Base-by-base conservation (phyloP, 371 early-diverging fungal genomes). In the Syncephalis plumigaleata region DNA sequence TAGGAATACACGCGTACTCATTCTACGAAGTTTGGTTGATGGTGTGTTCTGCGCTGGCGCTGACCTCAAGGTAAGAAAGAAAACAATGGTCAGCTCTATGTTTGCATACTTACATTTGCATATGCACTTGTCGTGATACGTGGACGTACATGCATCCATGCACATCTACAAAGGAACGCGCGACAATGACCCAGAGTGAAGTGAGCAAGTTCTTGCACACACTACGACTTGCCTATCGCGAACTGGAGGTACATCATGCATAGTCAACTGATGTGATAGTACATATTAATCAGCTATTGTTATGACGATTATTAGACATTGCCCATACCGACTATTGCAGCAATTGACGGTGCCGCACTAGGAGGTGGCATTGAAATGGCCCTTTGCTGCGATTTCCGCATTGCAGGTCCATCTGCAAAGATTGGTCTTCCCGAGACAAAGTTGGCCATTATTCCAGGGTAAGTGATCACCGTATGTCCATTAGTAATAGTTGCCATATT, bases 381-480 rank as follows among this genome's bases (percentile, higher is more conserved):
- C 3, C 64, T 95, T 16, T 84, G 84, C 47, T 84, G 91, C 53
- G 97, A 96, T 65, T 58, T 96, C 53, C 71, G 97, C 16, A 70
- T 92, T 9, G 88, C 87, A 21, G 69, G 73, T n/a, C 58, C 65
- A 4, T 61, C 68, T 39, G 86, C 91, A 26, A 74, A 79, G 56
- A 64, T 96, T 44, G 95, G 95, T 1, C 67, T 96, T 42, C 87
- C 91, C 0, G 97, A 96, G 61, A 93, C 95, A 1, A 76, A 73
- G 46, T 67, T 95, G n/a, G 95, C 89, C 31, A 95, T 96, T 51
- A 95, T 96, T 48, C 97, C 97, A n/a, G 18, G 97, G 91, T 82
- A 85, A 73, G 53, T 52, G 3, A 1, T 24, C 17, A 17, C n/a
- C 13, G 5, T 15, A 17, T 31, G 18, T 21, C 15, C 2, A 46